Conservation (phyloP, 768 basidiomycete species). For the Xerocomellus dryophilus region DNA sequence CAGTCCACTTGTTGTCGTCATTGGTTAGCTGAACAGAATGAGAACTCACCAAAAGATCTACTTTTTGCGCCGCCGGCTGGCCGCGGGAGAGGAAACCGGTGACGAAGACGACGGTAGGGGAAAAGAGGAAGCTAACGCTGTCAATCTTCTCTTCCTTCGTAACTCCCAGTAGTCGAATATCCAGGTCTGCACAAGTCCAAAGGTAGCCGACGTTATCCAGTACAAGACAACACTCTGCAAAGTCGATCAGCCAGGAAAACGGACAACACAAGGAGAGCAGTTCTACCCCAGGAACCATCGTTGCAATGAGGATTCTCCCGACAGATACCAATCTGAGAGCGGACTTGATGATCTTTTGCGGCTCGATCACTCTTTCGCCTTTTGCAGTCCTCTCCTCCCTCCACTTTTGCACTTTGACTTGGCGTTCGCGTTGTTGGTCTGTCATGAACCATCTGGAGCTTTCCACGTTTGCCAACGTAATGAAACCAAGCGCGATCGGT, state of each 20-base stretch:
- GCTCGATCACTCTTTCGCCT: conserved; percentile 45
- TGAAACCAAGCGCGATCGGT: conserved; percentile 67
- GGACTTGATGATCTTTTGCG: conserved; percentile 51
- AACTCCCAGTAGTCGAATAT: conserved; percentile 61
- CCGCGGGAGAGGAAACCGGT: background rate
- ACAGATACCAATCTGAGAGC: conserved; percentile 57
- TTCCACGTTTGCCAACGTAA: conserved; percentile 80
- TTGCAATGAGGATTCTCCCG: conserved; percentile 62
- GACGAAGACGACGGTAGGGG: background rate
- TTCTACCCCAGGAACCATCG: conserved; percentile 66
- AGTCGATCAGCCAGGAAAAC: conserved; percentile 3
- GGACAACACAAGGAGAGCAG: conserved; percentile 16
- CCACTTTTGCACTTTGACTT: conserved; percentile 45
- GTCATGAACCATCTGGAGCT: conserved; percentile 71
- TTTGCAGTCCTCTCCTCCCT: conserved; percentile 43
- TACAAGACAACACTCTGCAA: conserved; percentile 61
- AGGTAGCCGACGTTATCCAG: conserved; percentile 74
- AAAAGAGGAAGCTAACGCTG: background rate
- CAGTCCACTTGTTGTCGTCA: conserved; percentile 76
- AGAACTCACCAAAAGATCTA: conserved; percentile 21
- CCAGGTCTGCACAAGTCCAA: conserved; percentile 76
- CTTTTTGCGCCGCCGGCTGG: conserved; percentile 7
- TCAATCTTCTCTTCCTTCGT: conserved; percentile 33
- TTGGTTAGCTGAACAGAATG: conserved; percentile 28
- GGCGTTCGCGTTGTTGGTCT: conserved; percentile 51